phyloP scores from a whole-genome alignment of 2,329 filamentous ascomycete species.

The Kalaharituber pfeilii region DNA sequence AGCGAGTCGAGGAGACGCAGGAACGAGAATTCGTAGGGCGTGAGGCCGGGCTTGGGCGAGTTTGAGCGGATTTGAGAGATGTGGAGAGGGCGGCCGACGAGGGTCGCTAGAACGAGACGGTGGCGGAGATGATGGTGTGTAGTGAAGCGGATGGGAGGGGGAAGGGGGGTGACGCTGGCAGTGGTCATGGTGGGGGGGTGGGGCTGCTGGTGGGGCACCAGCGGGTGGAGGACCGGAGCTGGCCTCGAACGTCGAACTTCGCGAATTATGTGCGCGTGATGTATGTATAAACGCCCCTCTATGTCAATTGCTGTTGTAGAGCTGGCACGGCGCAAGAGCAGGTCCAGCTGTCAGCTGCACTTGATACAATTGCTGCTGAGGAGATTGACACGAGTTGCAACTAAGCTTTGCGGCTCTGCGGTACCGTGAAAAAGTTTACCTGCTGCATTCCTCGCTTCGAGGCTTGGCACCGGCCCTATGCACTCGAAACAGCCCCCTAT shows the following conservation, averaged over 20 bases:
- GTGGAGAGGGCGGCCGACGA: slow-evolving; percentile 75
- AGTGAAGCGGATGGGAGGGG: slow-evolving; percentile 53
- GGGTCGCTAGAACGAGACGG: slow-evolving; percentile 73
- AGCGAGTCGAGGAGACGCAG: slow-evolving; percentile 83
- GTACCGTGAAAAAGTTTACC: too few relatives aligned
- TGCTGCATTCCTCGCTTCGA: too few relatives aligned
- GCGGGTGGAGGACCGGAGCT: background rate
- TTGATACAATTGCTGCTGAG: too few relatives aligned
- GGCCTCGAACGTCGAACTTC: background rate
- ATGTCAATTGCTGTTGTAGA: background rate
- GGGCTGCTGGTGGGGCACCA: background rate
- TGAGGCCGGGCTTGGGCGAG: slow-evolving; percentile 75
- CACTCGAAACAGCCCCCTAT: too few relatives aligned
- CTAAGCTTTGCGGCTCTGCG: background rate
- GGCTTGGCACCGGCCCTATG: too few relatives aligned
- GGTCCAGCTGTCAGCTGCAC: too few relatives aligned
- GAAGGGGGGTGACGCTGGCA: slow-evolving; percentile 34
- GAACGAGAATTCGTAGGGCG: slow-evolving; percentile 86
- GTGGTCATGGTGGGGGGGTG: slow-evolving; percentile 12
- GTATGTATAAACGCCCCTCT: background rate
- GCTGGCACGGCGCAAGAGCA: too few relatives aligned
- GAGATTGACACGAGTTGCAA: too few relatives aligned
- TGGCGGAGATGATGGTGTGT: slow-evolving; percentile 67
- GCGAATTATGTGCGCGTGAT: background rate
- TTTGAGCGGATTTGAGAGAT: slow-evolving; percentile 85